phyloP scores from a whole-genome alignment of 2,329 filamentous ascomycete genomes.

The Madurella fahalii region DNA sequence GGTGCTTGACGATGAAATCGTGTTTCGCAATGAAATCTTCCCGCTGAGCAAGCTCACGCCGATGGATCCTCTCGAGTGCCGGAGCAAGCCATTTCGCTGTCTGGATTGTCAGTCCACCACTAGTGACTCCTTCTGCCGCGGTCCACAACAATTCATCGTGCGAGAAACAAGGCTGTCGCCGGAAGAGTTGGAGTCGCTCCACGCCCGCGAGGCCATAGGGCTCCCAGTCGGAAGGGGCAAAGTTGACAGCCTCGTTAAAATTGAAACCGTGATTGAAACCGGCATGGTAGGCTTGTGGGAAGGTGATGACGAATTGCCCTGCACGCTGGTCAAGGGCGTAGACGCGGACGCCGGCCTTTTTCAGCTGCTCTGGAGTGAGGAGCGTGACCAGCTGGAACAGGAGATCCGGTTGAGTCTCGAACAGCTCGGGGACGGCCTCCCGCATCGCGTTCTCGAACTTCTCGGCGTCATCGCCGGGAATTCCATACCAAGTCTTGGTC shows the following conservation, averaged over 20 bases:
- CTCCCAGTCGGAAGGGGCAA: conserved; percentile 93
- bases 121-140: conserved; percentile 73
- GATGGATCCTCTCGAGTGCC: conserved; percentile 72
- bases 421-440: conserved; percentile 90
- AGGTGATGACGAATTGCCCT: conserved; percentile 93
- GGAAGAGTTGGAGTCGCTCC: conserved; percentile 78
- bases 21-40: conserved; percentile 55
- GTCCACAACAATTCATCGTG: conserved; percentile 94
- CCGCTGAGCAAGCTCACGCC: conserved; percentile 67
- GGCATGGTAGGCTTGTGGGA: conserved; percentile 94
- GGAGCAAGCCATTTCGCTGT: conserved; percentile 94
- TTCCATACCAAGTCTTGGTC: conserved; percentile 99
- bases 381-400: conserved; percentile 97
- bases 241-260: conserved; percentile 98
- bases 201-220: conserved; percentile 84
- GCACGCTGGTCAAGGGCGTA: conserved; percentile 95
- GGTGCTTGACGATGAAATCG: conserved; percentile 23
- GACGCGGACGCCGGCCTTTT: conserved; percentile 87
- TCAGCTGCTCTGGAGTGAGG: conserved; percentile 85
- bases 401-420: conserved; percentile 93
- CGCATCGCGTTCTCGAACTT: conserved; percentile 96
- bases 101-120: conserved; percentile 64
- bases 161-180: conserved; percentile 92
- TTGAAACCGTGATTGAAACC: conserved; percentile 99
- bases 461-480: conserved; percentile 86